Conservation (phyloP, 306 rosid genomes). For the Glycine tomentella region DNA sequence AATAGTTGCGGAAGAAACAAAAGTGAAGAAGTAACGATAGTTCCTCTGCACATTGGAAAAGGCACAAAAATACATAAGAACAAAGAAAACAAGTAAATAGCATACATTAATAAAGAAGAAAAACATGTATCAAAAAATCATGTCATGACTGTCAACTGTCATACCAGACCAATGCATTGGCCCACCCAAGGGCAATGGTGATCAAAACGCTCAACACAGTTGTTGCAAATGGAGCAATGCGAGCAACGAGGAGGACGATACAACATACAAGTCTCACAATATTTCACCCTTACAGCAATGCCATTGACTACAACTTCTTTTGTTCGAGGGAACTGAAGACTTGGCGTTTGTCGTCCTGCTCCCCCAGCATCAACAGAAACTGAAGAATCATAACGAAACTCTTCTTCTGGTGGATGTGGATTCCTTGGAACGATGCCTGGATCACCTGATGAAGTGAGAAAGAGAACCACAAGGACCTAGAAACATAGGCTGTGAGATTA, state of each 20-base stretch:
- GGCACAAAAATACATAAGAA: constrained; percentile 38
- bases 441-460: constrained; percentile 91
- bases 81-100: constrained; percentile 37
- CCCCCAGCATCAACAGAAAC: constrained; percentile 66
- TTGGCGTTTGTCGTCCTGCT: constrained; percentile 76
- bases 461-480: constrained; percentile 89
- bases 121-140: constrained; percentile 14
- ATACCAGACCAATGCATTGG: constrained; percentile 96
- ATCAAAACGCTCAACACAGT: constrained; percentile 96
- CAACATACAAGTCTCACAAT: constrained; percentile 94
- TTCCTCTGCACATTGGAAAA: constrained; percentile 72
- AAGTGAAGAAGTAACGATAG: constrained; percentile 87
- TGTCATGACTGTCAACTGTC: constrained; percentile 40
- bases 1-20: constrained; percentile 88
- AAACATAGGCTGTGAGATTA: constrained; percentile 58
- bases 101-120: constrained; percentile 30
- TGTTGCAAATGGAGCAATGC: constrained; percentile 95
- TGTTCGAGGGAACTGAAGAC: constrained; percentile 77
- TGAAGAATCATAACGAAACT: constrained; percentile 70
- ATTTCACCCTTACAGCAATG: constrained; percentile 75
- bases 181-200: constrained; percentile 99
- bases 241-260: constrained; percentile 98
- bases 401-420: constrained; percentile 94
- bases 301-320: constrained; percentile 84
- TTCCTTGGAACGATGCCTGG: constrained; percentile 94